Conservation (phyloP, 495 filamentous ascomycete genomes). For the Penicillium antarcticum region DNA sequence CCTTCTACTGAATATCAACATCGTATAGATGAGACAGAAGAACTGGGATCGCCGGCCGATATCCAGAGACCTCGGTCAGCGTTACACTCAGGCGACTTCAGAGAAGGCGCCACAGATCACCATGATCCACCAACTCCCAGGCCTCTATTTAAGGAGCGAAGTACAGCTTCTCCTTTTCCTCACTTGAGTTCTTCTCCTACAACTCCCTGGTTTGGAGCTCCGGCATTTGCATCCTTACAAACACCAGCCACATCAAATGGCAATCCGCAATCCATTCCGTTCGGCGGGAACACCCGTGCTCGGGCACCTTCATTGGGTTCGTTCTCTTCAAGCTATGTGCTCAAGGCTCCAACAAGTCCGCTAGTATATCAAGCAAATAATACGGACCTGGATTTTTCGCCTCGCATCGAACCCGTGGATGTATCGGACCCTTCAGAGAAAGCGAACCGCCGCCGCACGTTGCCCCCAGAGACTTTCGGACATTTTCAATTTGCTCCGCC, state of each 20-base stretch:
- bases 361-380: slow-evolving; percentile 87
- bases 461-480: slow-evolving; percentile 55
- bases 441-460: slow-evolving; percentile 54
- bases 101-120: slow-evolving; percentile 47
- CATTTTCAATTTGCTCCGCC: slow-evolving; percentile 37
- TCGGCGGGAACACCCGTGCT: slow-evolving; percentile 22
- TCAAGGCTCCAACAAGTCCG: slow-evolving; percentile 88
- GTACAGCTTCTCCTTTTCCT: slow-evolving; percentile 13
- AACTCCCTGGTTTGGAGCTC: slow-evolving; percentile 45
- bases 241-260: slow-evolving; percentile 14
- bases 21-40: slow-evolving; percentile 8
- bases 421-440: slow-evolving; percentile 39
- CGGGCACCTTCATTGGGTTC: slow-evolving; percentile 67
- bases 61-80: slow-evolving; percentile 86
- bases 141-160: slow-evolving; percentile 19
- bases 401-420: slow-evolving; percentile 29
- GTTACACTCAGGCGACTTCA: slow-evolving; percentile 86
- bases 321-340: slow-evolving; percentile 77
- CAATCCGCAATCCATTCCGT: slow-evolving; percentile 9
- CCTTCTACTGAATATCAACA: slow-evolving; percentile 1
- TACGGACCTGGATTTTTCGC: slow-evolving; percentile 71
- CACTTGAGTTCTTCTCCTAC: slow-evolving; percentile 43
- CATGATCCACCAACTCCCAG: slow-evolving; percentile 18
- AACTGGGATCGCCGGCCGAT: slow-evolving; percentile 42
- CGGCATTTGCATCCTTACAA: slow-evolving; percentile 20